A percentile compares a stretch with the other conserved stretches of the same genome.
Conservation (phyloP, 257 asterid species). For the Rauvolfia tetraphylla region DNA sequence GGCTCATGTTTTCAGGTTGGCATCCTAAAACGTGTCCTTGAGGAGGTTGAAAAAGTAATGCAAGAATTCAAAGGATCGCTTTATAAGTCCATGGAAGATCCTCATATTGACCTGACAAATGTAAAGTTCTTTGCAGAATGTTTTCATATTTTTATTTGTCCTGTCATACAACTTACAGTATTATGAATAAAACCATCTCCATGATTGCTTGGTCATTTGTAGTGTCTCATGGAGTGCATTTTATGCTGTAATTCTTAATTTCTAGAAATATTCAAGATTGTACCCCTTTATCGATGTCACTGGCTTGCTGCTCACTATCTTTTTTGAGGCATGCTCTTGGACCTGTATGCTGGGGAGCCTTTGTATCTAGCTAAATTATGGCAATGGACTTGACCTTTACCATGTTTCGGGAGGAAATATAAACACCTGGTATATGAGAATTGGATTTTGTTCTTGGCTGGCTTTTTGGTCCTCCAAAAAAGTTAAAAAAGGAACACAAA, state of each 20-base stretch:
- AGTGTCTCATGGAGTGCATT: neutral
- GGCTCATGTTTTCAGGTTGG: constrained; percentile 60
- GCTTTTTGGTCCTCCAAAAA: neutral
- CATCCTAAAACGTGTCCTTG: constrained; percentile 86
- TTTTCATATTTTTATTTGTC: neutral
- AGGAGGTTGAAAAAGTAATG: constrained; percentile 95
- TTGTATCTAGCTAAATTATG: neutral
- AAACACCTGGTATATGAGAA: neutral
- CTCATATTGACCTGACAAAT: constrained; percentile 74
- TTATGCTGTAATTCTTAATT: neutral
- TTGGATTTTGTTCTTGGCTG: neutral
- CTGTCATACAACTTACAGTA: neutral
- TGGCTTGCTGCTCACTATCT: neutral
- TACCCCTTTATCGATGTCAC: neutral
- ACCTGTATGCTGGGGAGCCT: neutral
- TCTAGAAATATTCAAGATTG: neutral
- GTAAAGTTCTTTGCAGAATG: constrained; percentile 35
- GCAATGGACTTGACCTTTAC: neutral
- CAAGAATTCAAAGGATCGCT: constrained; percentile 95
- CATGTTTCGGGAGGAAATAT: neutral
- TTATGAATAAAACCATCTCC: too few relatives aligned
- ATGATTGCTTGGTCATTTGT: neutral
- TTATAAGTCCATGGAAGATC: constrained; percentile 95
- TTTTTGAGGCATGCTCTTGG: neutral
- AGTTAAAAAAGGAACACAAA: neutral